Percentiles rank a stretch among this genome's conserved stretches.
These are phyloP conservation scores for Ogataea salicorniae DNA, from an alignment of 805 yeast genomes.

Conservation along the genomic window DNA sequence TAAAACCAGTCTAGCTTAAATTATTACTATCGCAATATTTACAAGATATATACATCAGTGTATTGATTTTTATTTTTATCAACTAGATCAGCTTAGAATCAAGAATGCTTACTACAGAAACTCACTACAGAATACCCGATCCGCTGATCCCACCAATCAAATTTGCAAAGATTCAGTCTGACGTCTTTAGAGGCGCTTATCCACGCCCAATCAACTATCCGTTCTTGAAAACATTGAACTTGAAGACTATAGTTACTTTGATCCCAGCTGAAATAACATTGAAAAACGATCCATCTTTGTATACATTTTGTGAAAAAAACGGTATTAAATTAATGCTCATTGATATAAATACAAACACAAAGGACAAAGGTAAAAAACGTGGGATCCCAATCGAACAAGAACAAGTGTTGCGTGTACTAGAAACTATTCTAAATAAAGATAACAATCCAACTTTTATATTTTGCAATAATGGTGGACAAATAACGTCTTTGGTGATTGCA, in stretches of 20 bases:
- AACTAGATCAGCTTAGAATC: not conserved
- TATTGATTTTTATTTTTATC: not conserved
- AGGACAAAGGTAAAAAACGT: slow-evolving; percentile 76
- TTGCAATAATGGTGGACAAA: slow-evolving; percentile 86
- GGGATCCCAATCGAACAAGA: slow-evolving; percentile 74
- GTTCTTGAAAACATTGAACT: slow-evolving; percentile 57
- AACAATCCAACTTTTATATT: slow-evolving; percentile 75
- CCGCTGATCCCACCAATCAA: slow-evolving; percentile 67
- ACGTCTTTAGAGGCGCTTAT: slow-evolving; percentile 77
- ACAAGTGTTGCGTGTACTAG: slow-evolving; percentile 56
- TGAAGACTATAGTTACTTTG: slow-evolving; percentile 70
- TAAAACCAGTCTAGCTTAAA: not conserved
- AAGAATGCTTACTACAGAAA: not conserved
- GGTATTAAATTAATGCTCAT: slow-evolving; percentile 65
- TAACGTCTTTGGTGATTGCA: slow-evolving; percentile 78
- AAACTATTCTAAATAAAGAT: slow-evolving; percentile 51
- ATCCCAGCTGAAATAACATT: slow-evolving; percentile 68
- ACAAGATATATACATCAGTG: not conserved
- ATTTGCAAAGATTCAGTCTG: slow-evolving; percentile 65
- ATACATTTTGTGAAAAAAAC: slow-evolving; percentile 46
- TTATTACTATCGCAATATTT: not conserved
- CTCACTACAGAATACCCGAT: slow-evolving; percentile 12
- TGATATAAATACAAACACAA: slow-evolving; percentile 50
- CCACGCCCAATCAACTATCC: slow-evolving; percentile 73
- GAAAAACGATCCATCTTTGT: slow-evolving; percentile 46